These are phyloP conservation scores for Plantago coronopus DNA, from an alignment of 305 asterid genomes.

Conservation along the genomic window DNA sequence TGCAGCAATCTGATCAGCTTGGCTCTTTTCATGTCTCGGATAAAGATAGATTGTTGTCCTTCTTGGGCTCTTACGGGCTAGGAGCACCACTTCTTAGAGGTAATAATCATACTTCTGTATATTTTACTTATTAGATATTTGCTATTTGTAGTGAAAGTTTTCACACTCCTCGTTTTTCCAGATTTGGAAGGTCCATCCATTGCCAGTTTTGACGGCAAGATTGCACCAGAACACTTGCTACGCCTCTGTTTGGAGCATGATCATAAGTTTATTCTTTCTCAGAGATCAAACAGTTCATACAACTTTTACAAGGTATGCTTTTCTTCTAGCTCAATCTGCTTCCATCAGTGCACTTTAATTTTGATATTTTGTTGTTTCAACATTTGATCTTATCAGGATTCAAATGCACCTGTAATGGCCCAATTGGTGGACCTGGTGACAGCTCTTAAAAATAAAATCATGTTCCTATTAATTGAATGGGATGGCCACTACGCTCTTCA, in stretches of 20 bases:
- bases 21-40: slow-evolving; percentile 55
- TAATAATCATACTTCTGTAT: slow-evolving; percentile 26
- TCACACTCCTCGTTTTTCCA: slow-evolving; percentile 25
- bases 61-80: slow-evolving; percentile 55
- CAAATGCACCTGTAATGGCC: slow-evolving; percentile 63
- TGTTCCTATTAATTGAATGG: slow-evolving; percentile 55
- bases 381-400: slow-evolving; percentile 40
- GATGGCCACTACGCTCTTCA: slow-evolving; percentile 66
- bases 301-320: slow-evolving; percentile 72
- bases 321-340: slow-evolving; percentile 8
- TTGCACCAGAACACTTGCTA: slow-evolving; percentile 80
- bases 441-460: slow-evolving; percentile 50
- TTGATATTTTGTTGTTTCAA: slow-evolving; percentile 12
- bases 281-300: slow-evolving; percentile 42
- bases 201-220: slow-evolving; percentile 66
- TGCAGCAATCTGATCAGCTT: slow-evolving; percentile 40
- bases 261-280: slow-evolving; percentile 35
- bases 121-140: slow-evolving; percentile 1
- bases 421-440: slow-evolving; percentile 74
- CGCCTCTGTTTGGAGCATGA: slow-evolving; percentile 86
- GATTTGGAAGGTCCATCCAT: slow-evolving; percentile 54
- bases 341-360: slow-evolving; percentile 3
- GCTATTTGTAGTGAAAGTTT: slow-evolving; percentile 9
- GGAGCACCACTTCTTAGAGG: slow-evolving; percentile 64
- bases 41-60: slow-evolving; percentile 54